Conservation (phyloP, 2,329 filamentous ascomycete species). For the Chaetomium globosum region DNA sequence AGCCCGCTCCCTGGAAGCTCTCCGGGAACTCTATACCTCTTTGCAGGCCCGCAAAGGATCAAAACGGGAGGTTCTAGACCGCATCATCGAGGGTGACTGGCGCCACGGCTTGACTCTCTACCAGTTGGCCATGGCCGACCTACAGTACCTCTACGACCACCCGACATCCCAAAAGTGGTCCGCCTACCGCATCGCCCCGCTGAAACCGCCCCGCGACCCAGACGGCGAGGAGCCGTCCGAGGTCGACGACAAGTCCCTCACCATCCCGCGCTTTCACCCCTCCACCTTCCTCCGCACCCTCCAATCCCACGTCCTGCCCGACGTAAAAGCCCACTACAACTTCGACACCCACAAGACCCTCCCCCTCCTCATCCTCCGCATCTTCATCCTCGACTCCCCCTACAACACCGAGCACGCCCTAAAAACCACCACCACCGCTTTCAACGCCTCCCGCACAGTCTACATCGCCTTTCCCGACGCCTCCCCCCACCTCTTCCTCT, state of each 20-base stretch:
- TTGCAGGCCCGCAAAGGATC: conserved; percentile 63
- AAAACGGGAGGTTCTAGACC: conserved; percentile 64
- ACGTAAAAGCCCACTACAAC: conserved; percentile 83
- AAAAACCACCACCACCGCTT: conserved; percentile 46
- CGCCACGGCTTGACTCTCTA: conserved; percentile 65
- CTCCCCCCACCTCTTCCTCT: conserved; percentile 72
- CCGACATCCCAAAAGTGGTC: conserved; percentile 66
- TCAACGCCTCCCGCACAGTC: conserved; percentile 70
- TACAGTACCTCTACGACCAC: conserved; percentile 67
- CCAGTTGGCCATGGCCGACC: conserved; percentile 69
- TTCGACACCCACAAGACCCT: conserved; percentile 70
- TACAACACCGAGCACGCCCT: conserved; percentile 66
- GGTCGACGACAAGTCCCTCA: conserved; percentile 51
- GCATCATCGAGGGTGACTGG: conserved; percentile 70
- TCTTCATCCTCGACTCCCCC: conserved; percentile 78
- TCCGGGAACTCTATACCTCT: conserved; percentile 66
- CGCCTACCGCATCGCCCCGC: conserved; percentile 60
- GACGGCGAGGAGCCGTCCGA: conserved; percentile 45
- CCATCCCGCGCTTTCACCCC: conserved; percentile 74
- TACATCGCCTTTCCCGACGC: conserved; percentile 83
- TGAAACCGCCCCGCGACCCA: conserved; percentile 46
- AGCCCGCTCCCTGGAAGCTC: conserved; percentile 63
- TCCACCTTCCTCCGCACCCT: conserved; percentile 77
- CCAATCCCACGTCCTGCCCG: conserved; percentile 71
- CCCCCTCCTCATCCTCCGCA: conserved; percentile 73